Evolutionary conservation across 2,329 filamentous ascomycete species (phyloP), one percentile per base, ranked within the genome.

Genomic region (Ploettnerulaceae sp.): DNA sequence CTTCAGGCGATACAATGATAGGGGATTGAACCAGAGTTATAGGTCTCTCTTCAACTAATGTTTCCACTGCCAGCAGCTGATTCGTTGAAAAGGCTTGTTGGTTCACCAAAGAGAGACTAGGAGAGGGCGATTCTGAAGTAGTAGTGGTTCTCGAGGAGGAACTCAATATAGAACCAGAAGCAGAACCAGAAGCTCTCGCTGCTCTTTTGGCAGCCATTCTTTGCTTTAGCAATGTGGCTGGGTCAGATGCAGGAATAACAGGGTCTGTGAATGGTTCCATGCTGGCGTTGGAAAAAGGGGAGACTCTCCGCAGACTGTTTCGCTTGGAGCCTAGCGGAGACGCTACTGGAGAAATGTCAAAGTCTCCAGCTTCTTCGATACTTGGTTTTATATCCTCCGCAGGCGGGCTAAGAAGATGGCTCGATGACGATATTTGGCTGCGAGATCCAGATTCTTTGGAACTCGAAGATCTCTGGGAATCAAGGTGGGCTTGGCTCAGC

Each of bases 361-460:
- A 26, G 22, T 40, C 26, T 37, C 15, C n/a, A 12, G n/a, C 15
- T n/a, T 29, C 34, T 17, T 55, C 51, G 17, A 53, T 50, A 31
- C 45, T 55, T 7, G 42, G 38, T 17, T 47, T 12, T 8, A 53
- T 12, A 14, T 33, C 32, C 32, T 51, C 39, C 3, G 34, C 36
- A 7, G 45, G 45, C 2, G 46, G 46, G 15, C 34, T 48, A 7
- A 40, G 46, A 15, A 48, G 40, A 28, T 48, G 46, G 24, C 46
- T 45, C 1, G 39, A 45, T 31, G 41, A 33, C 12, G n/a, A 33
- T 15, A 33, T 12, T 32, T 48, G 39, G 21, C 46, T 48, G 15
- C 31, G 41, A 9, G 32, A 21, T 22, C 29, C 25, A 2, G 22
- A 32, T 18, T 12, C 25, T 21, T 48, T 38, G 11, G 45, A 31